Conservation (phyloP, 108 stramenopile genomes). For the Parietichytrium sp. region DNA sequence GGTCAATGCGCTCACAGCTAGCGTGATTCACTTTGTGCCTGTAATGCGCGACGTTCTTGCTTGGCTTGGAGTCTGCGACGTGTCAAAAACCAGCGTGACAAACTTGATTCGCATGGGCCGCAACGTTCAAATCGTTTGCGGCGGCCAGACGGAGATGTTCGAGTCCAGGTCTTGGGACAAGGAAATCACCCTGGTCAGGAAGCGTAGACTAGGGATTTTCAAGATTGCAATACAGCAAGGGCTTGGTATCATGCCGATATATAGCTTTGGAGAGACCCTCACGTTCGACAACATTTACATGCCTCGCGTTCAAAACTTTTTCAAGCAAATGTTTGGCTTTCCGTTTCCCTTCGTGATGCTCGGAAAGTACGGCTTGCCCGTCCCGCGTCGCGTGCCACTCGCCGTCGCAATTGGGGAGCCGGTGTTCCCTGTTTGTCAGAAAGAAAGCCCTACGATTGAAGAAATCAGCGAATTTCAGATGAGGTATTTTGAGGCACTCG, state of each 20-base stretch:
- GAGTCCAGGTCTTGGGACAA: constrained; percentile 34
- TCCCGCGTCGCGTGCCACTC: neutral
- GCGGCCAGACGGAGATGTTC: constrained; percentile 33
- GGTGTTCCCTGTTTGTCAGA: neutral
- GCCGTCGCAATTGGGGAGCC: neutral
- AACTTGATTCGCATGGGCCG: constrained; percentile 26
- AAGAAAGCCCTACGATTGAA: neutral
- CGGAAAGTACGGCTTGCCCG: constrained; percentile 14
- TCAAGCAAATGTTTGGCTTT: constrained; percentile 25
- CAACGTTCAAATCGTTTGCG: constrained; percentile 36
- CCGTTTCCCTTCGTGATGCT: constrained; percentile 6
- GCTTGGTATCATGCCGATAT: constrained; percentile 21
- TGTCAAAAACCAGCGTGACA: neutral
- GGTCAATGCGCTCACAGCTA: constrained; percentile 14
- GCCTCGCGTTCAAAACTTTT: constrained; percentile 17
- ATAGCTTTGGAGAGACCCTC: constrained; percentile 15
- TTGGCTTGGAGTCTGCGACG: constrained; percentile 24
- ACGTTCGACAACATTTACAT: constrained; percentile 23
- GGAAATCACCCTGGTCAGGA: neutral
- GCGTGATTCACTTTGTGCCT: neutral
- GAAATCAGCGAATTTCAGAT: neutral
- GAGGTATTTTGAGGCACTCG: neutral
- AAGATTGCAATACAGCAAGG: constrained; percentile 37
- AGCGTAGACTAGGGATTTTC: constrained; percentile 19
- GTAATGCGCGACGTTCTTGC: constrained; percentile 12